Evolutionary conservation across 805 yeast genomes (phyloP).

Genomic region (Ogataea zsoltii): DNA sequence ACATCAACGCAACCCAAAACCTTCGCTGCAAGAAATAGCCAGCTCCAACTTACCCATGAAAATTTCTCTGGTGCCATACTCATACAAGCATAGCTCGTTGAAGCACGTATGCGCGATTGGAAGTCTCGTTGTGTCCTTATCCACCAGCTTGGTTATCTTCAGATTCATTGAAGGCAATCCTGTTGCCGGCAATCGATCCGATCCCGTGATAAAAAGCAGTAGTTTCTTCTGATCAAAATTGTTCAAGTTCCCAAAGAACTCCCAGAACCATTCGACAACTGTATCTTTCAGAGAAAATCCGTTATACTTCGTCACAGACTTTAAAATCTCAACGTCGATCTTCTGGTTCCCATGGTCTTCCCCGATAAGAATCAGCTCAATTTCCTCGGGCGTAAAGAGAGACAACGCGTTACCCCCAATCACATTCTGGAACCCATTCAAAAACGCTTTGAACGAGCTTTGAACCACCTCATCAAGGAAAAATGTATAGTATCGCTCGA

Average conservation of each 20-base stretch:
- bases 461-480: conserved; percentile 57
- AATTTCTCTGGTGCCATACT: conserved; percentile 57
- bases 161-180: conserved; percentile 78
- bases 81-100: conserved; percentile 79
- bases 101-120: conserved; percentile 95
- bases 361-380: conserved; percentile 78
- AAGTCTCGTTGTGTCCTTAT: conserved; percentile 40
- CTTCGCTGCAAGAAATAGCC: conserved; percentile 80
- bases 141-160: conserved; percentile 54
- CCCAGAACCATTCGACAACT: conserved; percentile 86
- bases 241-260: conserved; percentile 52
- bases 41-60: conserved; percentile 56
- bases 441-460: conserved; percentile 57
- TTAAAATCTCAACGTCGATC: conserved; percentile 65
- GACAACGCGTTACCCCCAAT: conserved; percentile 81
- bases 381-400: conserved; percentile 77
- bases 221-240: conserved; percentile 58
- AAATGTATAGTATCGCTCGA: conserved; percentile 61
- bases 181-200: conserved; percentile 90
- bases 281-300: conserved; percentile 52
- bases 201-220: conserved; percentile 81
- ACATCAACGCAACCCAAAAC: conserved; percentile 64
- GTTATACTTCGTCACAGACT: conserved; percentile 69
- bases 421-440: conserved; percentile 71
- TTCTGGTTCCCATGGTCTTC: conserved; percentile 49